phyloP scores from a whole-genome alignment of 768 basidiomycete species.

The Hemileccinum impolitum region DNA sequence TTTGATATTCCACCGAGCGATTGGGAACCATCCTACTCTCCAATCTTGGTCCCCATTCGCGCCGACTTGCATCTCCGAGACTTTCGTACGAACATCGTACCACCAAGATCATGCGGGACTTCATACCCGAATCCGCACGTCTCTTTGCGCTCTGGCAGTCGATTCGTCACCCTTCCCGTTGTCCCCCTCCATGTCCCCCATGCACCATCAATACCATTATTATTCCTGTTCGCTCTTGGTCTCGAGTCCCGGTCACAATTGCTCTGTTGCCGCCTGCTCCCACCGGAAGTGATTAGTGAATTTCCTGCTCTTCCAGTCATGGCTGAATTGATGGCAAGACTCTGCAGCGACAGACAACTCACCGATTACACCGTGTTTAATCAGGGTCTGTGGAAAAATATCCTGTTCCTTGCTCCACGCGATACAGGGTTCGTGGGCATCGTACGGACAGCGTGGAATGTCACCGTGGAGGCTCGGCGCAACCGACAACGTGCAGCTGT shows the following conservation, averaged over 20 bases:
- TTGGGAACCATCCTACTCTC: slow-evolving; percentile 31
- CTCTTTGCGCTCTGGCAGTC: slow-evolving; percentile 18
- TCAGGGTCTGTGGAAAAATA: slow-evolving; percentile 67
- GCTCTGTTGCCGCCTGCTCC: slow-evolving; percentile 53
- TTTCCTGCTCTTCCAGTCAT: slow-evolving; percentile 61
- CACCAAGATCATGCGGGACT: slow-evolving; percentile 32
- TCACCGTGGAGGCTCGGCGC: slow-evolving; percentile 61
- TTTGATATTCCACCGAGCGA: slow-evolving; percentile 30
- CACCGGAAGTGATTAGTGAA: slow-evolving; percentile 46
- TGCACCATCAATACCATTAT: slow-evolving; percentile 48
- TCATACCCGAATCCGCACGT: slow-evolving; percentile 31
- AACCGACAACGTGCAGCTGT: slow-evolving; percentile 21
- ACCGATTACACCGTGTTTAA: slow-evolving; percentile 37
- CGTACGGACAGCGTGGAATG: slow-evolving; percentile 66
- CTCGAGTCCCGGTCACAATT: slow-evolving; percentile 47
- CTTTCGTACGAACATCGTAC: slow-evolving; percentile 36
- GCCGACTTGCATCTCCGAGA: slow-evolving; percentile 41
- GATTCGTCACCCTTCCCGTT: slow-evolving; percentile 50
- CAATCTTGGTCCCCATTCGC: slow-evolving; percentile 53
- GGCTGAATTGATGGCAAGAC: slow-evolving; percentile 46
- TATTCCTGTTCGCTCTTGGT: slow-evolving; percentile 56
- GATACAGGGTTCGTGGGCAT: slow-evolving; percentile 45
- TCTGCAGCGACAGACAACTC: slow-evolving; percentile 36
- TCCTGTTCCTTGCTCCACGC: slow-evolving; percentile 50
- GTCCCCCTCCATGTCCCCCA: slow-evolving; percentile 49